Percentiles rank a stretch among this genome's conserved stretches.
These are phyloP conservation scores for Fusarium cicatricum DNA, from an alignment of 2,329 filamentous ascomycete genomes.

Conservation along the genomic window DNA sequence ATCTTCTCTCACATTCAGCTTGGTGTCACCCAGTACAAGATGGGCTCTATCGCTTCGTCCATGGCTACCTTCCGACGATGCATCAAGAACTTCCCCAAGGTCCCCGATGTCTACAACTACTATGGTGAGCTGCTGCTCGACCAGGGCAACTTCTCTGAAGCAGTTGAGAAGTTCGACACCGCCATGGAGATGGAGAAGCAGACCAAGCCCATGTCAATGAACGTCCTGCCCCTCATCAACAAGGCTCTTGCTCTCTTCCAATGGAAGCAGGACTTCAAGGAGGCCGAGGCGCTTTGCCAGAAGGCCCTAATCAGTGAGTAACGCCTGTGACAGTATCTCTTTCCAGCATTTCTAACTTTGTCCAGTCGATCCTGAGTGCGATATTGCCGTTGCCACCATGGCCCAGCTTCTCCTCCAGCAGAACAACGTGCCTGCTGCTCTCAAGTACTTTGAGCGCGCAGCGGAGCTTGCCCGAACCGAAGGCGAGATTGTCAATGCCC, in stretches of 20 bases:
- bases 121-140: constrained; percentile 97
- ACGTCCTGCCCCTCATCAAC: constrained; percentile 97
- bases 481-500: constrained; percentile 92
- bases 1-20: constrained; percentile 99
- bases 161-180: constrained; percentile 96
- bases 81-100: constrained; percentile 97
- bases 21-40: constrained; percentile 99
- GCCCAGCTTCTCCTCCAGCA: constrained; percentile 96
- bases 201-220: constrained; percentile 93
- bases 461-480: constrained; percentile 94
- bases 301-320: constrained; percentile 94
- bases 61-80: constrained; percentile 98
- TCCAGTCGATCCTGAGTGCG: constrained; percentile 94
- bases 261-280: constrained; percentile 95
- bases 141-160: constrained; percentile 94
- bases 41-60: constrained; percentile 95
- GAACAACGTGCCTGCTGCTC: constrained; percentile 93
- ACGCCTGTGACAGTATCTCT: constrained; percentile 5
- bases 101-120: constrained; percentile 99
- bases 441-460: constrained; percentile 96
- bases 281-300: constrained; percentile 95
- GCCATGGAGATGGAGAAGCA: constrained; percentile 99
- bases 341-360: constrained; percentile 45
- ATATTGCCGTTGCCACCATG: constrained; percentile 99
- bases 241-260: constrained; percentile 97